Percentiles rank a stretch among this genome's conserved stretches.
phyloP scores from a whole-genome alignment of 257 asterid genomes.

The Ophiorrhiza pumila region DNA sequence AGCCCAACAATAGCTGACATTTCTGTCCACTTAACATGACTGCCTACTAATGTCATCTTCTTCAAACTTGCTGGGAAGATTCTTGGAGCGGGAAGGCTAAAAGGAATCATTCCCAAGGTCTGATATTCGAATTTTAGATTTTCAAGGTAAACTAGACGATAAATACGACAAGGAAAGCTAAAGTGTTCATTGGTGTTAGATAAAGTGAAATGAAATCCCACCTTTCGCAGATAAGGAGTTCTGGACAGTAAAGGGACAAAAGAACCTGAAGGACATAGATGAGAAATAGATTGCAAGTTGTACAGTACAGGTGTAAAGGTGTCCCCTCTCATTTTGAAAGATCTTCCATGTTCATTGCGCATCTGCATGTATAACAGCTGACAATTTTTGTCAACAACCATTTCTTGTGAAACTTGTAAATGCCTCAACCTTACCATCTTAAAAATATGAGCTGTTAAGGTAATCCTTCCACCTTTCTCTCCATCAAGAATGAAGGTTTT shows the following conservation, averaged over 20 bases:
- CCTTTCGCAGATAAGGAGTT: background rate
- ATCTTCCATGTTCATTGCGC: background rate
- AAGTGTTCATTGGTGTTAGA: background rate
- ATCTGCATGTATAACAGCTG: background rate
- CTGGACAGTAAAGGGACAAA: background rate
- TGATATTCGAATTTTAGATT: background rate
- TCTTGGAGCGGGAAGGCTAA: background rate
- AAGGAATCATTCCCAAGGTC: background rate
- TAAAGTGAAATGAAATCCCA: conserved; percentile 2
- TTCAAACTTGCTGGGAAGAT: conserved; percentile 1
- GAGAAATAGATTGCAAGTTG: conserved; percentile 6
- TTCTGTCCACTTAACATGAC: conserved; percentile 2
- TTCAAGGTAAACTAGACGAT: background rate
- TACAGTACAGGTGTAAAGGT: too few relatives aligned
- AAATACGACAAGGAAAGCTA: background rate
- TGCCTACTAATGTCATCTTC: background rate
- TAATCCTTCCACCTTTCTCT: background rate
- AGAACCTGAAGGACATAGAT: background rate
- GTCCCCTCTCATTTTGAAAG: background rate
- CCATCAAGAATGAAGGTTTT: background rate
- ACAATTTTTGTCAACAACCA: background rate
- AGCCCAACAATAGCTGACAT: conserved; percentile 1
- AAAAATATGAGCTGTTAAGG: background rate
- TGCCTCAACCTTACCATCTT: conserved; percentile 13
- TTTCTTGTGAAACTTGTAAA: background rate